A percentile compares a stretch with the other conserved stretches of the same genome.
These are phyloP conservation scores for Kwoniella botswanensis DNA, from an alignment of 768 basidiomycete genomes.

Conservation along the genomic window DNA sequence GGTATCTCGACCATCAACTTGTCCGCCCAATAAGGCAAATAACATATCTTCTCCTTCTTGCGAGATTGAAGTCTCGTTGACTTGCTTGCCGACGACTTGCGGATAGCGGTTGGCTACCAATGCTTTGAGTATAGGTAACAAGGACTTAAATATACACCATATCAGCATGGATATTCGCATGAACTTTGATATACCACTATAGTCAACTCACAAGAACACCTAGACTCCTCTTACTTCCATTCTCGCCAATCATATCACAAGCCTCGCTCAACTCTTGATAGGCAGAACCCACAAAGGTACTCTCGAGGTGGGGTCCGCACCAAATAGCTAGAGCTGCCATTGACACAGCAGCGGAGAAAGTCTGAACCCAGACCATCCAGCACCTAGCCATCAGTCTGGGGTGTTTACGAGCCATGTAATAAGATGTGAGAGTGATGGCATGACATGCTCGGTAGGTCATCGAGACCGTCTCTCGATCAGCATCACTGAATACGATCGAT, in stretches of 20 bases:
- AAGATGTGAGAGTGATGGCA: conserved; percentile 41
- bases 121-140: conserved; percentile 40
- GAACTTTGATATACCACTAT: neutral
- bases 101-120: conserved; percentile 47
- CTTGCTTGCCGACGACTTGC: conserved; percentile 30
- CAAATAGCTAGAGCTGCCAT: conserved; percentile 52
- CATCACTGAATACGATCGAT: conserved; percentile 25
- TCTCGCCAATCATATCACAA: conserved; percentile 47
- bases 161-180: neutral
- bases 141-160: conserved; percentile 16
- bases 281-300: conserved; percentile 37
- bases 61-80: conserved; percentile 17
- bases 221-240: conserved; percentile 37
- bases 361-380: conserved; percentile 53
- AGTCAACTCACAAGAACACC: conserved; percentile 41
- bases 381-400: conserved; percentile 40
- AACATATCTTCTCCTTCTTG: conserved; percentile 52
- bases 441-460: conserved; percentile 47
- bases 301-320: conserved; percentile 47
- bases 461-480: conserved; percentile 35
- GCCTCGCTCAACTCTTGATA: conserved; percentile 46
- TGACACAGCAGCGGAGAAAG: conserved; percentile 51
- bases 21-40: conserved; percentile 49
- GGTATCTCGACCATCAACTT: conserved; percentile 29
- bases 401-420: conserved; percentile 45